Evolutionary conservation across 148 eudicot species (phyloP).

Genomic region (Chenopodium album): DNA sequence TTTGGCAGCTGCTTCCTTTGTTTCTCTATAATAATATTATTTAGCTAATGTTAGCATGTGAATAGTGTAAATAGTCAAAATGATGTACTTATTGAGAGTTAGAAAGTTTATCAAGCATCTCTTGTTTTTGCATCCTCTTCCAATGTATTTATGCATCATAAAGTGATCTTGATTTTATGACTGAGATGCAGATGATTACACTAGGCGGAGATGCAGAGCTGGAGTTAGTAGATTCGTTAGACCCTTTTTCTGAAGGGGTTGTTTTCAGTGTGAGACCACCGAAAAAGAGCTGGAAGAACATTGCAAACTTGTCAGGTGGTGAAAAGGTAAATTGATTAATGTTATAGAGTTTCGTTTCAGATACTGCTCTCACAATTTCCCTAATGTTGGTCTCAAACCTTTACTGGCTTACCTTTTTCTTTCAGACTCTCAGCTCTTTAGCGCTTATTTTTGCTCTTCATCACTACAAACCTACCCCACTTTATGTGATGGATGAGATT

Average conservation of each 20-base stretch:
- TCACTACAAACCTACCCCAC: constrained; percentile 97
- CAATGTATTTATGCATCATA: neutral
- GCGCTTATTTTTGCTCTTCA: constrained; percentile 98
- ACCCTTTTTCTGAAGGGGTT: constrained; percentile 98
- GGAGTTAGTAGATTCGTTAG: constrained; percentile 94
- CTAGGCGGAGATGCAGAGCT: constrained; percentile 99
- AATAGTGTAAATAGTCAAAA: no score
- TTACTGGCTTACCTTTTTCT: neutral
- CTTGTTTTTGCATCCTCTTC: neutral
- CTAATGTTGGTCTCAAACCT: constrained; percentile 1
- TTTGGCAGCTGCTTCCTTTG: neutral
- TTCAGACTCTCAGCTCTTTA: constrained; percentile 90
- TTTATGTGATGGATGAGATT: constrained; percentile 97
- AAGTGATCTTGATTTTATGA: neutral
- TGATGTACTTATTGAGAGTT: no score
- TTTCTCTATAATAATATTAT: no score
- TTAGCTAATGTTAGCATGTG: no score
- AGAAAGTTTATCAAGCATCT: neutral
- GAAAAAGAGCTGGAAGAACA: constrained; percentile 97
- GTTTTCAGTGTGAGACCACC: constrained; percentile 99
- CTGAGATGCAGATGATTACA: constrained; percentile 78
- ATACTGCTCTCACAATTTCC: neutral
- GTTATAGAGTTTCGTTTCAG: neutral
- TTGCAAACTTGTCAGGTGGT: constrained; percentile 95
- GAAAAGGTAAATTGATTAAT: constrained; percentile 64